A percentile compares a stretch with the other conserved stretches of the same genome.
These are phyloP conservation scores for Barnettozyma hawaiiensis DNA, from an alignment of 1,139 yeast species.

Conservation along the genomic window DNA sequence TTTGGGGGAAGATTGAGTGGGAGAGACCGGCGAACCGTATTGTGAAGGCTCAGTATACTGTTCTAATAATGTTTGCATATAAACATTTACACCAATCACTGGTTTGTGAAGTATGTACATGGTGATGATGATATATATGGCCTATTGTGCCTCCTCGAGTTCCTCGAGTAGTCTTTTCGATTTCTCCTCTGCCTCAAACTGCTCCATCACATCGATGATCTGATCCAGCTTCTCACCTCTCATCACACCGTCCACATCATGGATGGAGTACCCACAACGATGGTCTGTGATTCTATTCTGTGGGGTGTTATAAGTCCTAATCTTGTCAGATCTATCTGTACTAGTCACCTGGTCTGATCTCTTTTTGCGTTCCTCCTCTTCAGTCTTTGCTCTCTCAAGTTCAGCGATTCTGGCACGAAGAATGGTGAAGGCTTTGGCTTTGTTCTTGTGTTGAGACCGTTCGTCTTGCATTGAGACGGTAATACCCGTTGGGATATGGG, in stretches of 20 bases:
- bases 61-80: too few relatives aligned
- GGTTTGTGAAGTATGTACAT: neutral
- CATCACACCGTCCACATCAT: slow-evolving; percentile 79
- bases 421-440: slow-evolving; percentile 88
- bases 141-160: slow-evolving; percentile 8
- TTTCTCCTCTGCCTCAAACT: slow-evolving; percentile 41
- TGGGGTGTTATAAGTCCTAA: slow-evolving; percentile 87
- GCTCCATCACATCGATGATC: slow-evolving; percentile 48
- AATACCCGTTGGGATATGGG: slow-evolving; percentile 89
- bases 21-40: too few relatives aligned
- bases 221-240: slow-evolving; percentile 65
- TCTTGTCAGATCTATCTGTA: slow-evolving; percentile 88
- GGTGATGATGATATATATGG: neutral
- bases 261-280: slow-evolving; percentile 71
- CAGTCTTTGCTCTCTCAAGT: slow-evolving; percentile 59
- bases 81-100: too few relatives aligned
- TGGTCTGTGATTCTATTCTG: slow-evolving; percentile 94
- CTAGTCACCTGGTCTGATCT: slow-evolving; percentile 82
- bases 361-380: slow-evolving; percentile 57
- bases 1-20: too few relatives aligned
- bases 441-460: slow-evolving; percentile 89
- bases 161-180: slow-evolving; percentile 35
- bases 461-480: slow-evolving; percentile 91
- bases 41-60: too few relatives aligned
- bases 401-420: slow-evolving; percentile 83